Evolutionary conservation across 2,329 filamentous ascomycete genomes (phyloP).

Genomic region (Alternaria ventricosa): DNA sequence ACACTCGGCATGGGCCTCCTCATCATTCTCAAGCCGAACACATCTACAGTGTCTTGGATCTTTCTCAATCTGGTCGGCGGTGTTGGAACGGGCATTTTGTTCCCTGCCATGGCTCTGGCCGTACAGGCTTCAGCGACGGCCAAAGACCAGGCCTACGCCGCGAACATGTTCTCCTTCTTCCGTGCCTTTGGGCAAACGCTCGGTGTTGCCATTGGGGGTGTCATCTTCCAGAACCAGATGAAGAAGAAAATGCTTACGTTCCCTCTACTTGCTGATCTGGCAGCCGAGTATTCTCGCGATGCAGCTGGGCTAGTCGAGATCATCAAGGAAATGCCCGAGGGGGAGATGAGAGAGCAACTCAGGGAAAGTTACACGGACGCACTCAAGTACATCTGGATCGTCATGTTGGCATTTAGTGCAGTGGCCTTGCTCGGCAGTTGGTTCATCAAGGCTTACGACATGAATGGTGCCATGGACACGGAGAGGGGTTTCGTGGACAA

Average conservation of each 20-base stretch:
- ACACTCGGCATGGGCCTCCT: conserved; percentile 66
- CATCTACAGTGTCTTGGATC: conserved; percentile 62
- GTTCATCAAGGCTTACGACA: conserved; percentile 56
- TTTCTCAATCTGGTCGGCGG: conserved; percentile 67
- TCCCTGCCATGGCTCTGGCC: conserved; percentile 67
- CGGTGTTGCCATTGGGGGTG: conserved; percentile 71
- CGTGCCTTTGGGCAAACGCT: conserved; percentile 69
- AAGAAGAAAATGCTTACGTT: conserved; percentile 57
- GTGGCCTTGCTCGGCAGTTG: conserved; percentile 60
- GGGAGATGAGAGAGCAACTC: conserved; percentile 53
- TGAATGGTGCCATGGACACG: conserved; percentile 57
- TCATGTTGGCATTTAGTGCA: conserved; percentile 61
- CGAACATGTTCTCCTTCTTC: conserved; percentile 72
- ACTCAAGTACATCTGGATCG: conserved; percentile 62
- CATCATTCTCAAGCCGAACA: conserved; percentile 57
- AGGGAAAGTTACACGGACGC: conserved; percentile 60
- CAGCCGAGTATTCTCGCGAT: conserved; percentile 61
- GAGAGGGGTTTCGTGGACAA: conserved; percentile 57
- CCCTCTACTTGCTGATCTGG: conserved; percentile 56
- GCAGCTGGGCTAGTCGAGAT: conserved; percentile 65
- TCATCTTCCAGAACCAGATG: conserved; percentile 73
- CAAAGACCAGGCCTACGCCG: conserved; percentile 65
- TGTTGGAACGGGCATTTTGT: conserved; percentile 68
- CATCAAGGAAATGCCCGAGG: conserved; percentile 61
- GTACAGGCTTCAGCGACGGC: conserved; percentile 67